Percentiles rank a stretch among this genome's conserved stretches.
Conservation (phyloP, 139 green algal genomes). For the Edaphochlamys debaryana region DNA sequence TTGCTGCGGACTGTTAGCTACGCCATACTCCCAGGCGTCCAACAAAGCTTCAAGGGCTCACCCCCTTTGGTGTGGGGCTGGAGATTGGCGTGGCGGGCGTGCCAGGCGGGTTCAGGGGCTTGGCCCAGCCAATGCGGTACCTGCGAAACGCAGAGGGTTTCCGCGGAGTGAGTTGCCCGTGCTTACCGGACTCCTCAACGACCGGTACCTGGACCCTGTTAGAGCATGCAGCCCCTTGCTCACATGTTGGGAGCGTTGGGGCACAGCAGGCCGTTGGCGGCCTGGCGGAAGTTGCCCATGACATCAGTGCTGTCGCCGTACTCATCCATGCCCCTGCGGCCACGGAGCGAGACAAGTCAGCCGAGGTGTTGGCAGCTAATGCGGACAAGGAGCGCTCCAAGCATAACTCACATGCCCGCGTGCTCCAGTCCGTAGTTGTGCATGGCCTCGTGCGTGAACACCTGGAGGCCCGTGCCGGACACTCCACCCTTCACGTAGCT, state of each 20-base stretch:
- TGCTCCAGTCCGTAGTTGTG: conserved; percentile 25
- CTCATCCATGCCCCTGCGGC: not conserved
- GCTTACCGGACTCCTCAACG: not conserved
- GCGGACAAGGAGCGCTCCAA: too few species aligned
- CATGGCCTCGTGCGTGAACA: conserved; percentile 1
- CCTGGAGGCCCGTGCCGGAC: too few species aligned
- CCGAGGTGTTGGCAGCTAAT: too few species aligned
- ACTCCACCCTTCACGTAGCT: not conserved
- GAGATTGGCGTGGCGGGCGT: not conserved
- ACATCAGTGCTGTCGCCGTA: conserved; percentile 32
- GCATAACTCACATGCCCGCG: not conserved
- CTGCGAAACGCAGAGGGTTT: too few species aligned
- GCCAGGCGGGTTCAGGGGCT: not conserved
- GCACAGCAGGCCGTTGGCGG: conserved; percentile 4
- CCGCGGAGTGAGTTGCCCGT: too few species aligned
- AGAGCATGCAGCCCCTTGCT: too few species aligned
- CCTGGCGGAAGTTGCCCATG: not conserved
- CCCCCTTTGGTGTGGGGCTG: too few species aligned
- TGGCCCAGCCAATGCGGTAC: conserved; percentile 16
- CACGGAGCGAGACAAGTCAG: too few species aligned
- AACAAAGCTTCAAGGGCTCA: too few species aligned
- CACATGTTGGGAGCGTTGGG: conserved; percentile 1
- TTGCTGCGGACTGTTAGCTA: too few species aligned
- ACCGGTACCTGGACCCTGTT: too few species aligned
- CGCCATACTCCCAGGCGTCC: too few species aligned